Evolutionary conservation across 352 stramenopile genomes (phyloP).

Genomic region (Globisporangium rhizosaccharum): DNA sequence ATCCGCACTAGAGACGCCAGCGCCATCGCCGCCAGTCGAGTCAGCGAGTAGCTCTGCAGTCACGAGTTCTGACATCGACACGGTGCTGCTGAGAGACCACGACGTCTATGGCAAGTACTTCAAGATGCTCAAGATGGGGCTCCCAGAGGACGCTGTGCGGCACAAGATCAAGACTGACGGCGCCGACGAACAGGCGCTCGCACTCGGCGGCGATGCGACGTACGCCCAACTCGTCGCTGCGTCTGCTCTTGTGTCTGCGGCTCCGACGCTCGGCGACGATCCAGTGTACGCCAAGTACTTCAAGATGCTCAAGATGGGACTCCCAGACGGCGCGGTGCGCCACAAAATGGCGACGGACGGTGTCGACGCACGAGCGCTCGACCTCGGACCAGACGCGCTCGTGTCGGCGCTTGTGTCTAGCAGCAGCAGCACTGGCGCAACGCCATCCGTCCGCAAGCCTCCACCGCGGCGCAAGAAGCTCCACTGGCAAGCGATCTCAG

Average conservation of each 20-base stretch:
- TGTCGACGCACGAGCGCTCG: conserved; percentile 49
- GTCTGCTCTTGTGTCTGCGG: neutral
- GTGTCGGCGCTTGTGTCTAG: conserved; percentile 27
- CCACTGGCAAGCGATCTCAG: conserved; percentile 85
- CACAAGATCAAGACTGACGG: conserved; percentile 78
- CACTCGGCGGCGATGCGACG: conserved; percentile 40
- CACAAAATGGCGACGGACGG: conserved; percentile 73
- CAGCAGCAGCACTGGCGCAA: neutral
- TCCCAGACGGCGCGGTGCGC: conserved; percentile 73
- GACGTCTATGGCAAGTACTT: conserved; percentile 81
- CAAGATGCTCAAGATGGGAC: conserved; percentile 92
- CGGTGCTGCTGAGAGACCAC: conserved; percentile 43
- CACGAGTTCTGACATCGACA: neutral
- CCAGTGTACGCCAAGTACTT: conserved; percentile 85
- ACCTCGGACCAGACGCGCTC: conserved; percentile 54
- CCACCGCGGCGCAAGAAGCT: conserved; percentile 79
- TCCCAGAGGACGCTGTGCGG: conserved; percentile 74
- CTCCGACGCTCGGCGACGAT: conserved; percentile 48
- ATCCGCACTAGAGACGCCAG: neutral
- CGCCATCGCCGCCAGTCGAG: neutral
- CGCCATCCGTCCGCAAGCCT: conserved; percentile 7
- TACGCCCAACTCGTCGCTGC: conserved; percentile 36
- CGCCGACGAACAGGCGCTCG: conserved; percentile 46
- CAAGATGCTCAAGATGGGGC: conserved; percentile 90
- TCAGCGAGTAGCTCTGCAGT: neutral